Base-by-base conservation (phyloP, 2,329 filamentous ascomycete species). In the Elsinoe fawcettii region DNA sequence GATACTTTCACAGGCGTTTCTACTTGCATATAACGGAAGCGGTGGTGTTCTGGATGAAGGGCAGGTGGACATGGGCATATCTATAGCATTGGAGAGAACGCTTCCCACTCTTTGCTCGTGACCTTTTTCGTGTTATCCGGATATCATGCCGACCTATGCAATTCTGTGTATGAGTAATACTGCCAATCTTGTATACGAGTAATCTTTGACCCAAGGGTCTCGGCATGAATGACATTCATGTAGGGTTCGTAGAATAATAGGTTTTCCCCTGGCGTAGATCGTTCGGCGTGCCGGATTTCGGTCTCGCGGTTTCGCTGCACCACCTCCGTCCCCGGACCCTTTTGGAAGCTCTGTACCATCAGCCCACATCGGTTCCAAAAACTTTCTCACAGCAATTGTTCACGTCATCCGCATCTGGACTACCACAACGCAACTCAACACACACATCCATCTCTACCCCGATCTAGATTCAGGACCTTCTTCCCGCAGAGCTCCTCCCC, bases 21-120 rank as follows among this genome's bases (percentile, higher is more conserved):
- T 11, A 25, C 3, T 39, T 53, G 49, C 49, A 53, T 53, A 20
- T 23, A 25, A 22, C 23, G 41, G 49, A 53, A 53, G 49, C 49
- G 32, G 49, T 23, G 49, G 49, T 37, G 49, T 53, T 37, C 18
- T 18, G 20, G 18, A 22, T 12, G 7, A 22, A 6, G 49, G 30
- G 22, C 11, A n/a, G 11, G 32, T 37, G 34, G 49, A 34, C 12
- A 23, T n/a, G 32, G 49, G 49, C 16, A 9, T 27, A 53, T 53
- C 30, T 25, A 53, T 53, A 53, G 49, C 32, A 23, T 53, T n/a
- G 30, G 30, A 53, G 9, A 53, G 7, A 25, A 34, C 16, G n/a
- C 9, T 46, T 23, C 8, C 20, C n/a, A 12, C 25, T 27, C 20
- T 46, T 12, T 23, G 18, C 39, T 12, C 30, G 30, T 32, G 6